phyloP scores from a whole-genome alignment of 2,329 filamentous ascomycete species.

The Thielaviopsis populi region DNA sequence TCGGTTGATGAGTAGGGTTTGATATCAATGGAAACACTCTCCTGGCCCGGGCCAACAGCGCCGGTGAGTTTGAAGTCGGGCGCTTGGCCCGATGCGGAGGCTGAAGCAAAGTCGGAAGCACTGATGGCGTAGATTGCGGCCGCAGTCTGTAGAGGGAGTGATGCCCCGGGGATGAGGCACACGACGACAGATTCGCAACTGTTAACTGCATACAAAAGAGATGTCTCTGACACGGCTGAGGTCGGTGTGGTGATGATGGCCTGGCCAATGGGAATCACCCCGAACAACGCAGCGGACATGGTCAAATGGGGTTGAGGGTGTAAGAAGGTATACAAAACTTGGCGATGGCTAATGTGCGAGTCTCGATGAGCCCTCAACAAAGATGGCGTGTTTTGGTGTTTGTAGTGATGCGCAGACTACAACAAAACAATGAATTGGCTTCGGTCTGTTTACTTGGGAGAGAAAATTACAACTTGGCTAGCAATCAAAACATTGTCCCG shows the following conservation, averaged over 20 bases:
- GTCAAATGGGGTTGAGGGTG: neutral
- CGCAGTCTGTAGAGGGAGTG: constrained; percentile 59
- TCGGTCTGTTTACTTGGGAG: neutral
- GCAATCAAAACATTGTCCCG: neutral
- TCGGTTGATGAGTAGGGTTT: constrained; percentile 21
- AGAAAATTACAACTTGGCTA: neutral
- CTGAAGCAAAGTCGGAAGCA: constrained; percentile 27
- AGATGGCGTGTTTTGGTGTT: neutral
- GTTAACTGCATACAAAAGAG: constrained; percentile 40
- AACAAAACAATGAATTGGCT: neutral
- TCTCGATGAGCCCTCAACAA: neutral
- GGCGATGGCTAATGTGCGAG: neutral
- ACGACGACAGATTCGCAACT: constrained; percentile 62
- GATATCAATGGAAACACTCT: constrained; percentile 80
- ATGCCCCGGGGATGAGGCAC: constrained; percentile 67
- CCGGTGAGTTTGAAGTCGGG: constrained; percentile 71
- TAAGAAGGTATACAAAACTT: neutral
- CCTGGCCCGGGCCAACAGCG: constrained; percentile 77
- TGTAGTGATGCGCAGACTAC: neutral
- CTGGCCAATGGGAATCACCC: constrained; percentile 45
- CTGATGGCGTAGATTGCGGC: constrained; percentile 79
- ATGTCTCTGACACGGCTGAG: constrained; percentile 37
- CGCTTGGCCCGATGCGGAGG: constrained; percentile 27
- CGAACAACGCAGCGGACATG: constrained; percentile 38
- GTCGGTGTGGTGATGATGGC: constrained; percentile 40